Evolutionary conservation across 371 early-diverging fungal genomes (phyloP).

Genomic region (Funneliformis caledonium): DNA sequence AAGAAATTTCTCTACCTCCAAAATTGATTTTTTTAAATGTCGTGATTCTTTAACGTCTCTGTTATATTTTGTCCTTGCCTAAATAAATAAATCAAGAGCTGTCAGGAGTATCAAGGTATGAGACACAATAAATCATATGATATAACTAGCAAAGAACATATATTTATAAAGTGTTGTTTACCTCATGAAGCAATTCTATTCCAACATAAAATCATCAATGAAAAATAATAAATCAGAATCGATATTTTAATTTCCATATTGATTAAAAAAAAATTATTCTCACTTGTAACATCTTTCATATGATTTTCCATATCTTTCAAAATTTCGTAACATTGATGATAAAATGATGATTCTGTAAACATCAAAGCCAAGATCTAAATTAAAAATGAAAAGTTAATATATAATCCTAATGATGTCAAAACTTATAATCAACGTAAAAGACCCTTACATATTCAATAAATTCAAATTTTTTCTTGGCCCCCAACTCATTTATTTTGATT

Average conservation of each 20-base stretch:
- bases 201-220: not conserved
- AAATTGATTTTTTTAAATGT: not conserved
- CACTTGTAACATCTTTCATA: constrained; percentile 72
- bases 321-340: constrained; percentile 76
- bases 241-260: not conserved
- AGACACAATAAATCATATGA: not conserved
- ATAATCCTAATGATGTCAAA: not conserved
- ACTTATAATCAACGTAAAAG: not conserved
- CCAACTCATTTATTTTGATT: constrained; percentile 65
- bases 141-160: not conserved
- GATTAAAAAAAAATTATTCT: not conserved
- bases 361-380: constrained; percentile 66
- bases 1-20: not conserved
- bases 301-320: constrained; percentile 76
- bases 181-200: constrained; percentile 16
- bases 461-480: constrained; percentile 71
- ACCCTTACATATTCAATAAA: constrained; percentile 71
- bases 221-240: not conserved
- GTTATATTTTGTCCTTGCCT: constrained; percentile 30
- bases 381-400: not conserved
- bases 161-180: not conserved
- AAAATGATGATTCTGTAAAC: constrained; percentile 75
- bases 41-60: constrained; percentile 5
- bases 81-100: not conserved
- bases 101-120: not conserved